Base-by-base conservation (phyloP, 148 eudicot genomes). In the Pouteria glomerata region DNA sequence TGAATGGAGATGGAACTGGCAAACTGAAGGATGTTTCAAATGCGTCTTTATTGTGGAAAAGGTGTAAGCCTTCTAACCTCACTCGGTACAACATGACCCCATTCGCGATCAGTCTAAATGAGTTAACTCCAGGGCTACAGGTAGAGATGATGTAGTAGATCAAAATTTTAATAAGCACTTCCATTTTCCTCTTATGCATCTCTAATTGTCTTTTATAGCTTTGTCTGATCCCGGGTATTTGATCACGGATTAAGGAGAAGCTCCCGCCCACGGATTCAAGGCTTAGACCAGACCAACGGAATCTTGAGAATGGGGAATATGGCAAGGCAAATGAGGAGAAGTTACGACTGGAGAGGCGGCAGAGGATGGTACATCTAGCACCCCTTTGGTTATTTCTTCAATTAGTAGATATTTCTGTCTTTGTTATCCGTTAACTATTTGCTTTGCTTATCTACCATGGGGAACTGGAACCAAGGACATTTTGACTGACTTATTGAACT, bases 201-300 rank as follows among this genome's bases (percentile, higher is more conserved):
- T 65, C 76, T 72, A 72, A 57, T 71, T 63, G 57, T 30, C 75
- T 75, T 72, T 79, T 74, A 73, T 75, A 71, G 77, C 73, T 27
- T 61, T 76, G 48, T 77, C 85, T 89, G 85, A 81, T 78, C 51
- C 48, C 47, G 62, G 77, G 68, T 78, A 73, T 84, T 79, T 85
- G 61, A 75, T 86, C 26, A 81, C 75, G 80, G 73, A 71, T 80
- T 72, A 80, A 93, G 98, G 97, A 91, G 80, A 91, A 79, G 81
- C 93, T 94, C 50, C 98, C 97, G 3, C 91, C 96, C 21, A 94
- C 97, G 3, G 97, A 94, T 78, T 94, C 97, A 55, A 91, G 98
- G 73, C 88, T 94, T 30, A 89, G 98, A 82, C 97, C 98, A 44
- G 98, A 94, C 66, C 98, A 94, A 80, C 80, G 98, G 30, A 84